These are phyloP conservation scores for Thielaviopsis populi DNA, from an alignment of 2,329 filamentous ascomycete genomes.

Conservation along the genomic window DNA sequence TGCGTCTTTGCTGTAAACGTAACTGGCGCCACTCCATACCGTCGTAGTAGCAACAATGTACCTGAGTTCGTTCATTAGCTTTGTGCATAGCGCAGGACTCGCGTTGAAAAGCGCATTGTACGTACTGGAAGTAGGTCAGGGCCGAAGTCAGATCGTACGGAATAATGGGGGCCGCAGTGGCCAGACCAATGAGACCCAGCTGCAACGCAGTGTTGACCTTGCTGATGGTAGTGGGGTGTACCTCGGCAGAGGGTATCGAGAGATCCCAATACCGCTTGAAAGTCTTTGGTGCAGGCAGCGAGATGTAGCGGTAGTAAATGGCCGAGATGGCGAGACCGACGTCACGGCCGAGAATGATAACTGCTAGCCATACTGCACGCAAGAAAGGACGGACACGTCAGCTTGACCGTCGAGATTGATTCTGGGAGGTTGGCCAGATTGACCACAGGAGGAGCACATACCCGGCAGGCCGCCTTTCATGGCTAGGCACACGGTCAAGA, in stretches of 20 bases:
- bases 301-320: constrained; percentile 93
- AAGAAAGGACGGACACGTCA: background rate
- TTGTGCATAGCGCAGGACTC: background rate
- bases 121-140: constrained; percentile 50
- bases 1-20: constrained; percentile 78
- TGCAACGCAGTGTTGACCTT: constrained; percentile 93
- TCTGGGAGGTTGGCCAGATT: background rate
- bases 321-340: constrained; percentile 69
- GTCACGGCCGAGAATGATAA: constrained; percentile 82
- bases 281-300: constrained; percentile 82
- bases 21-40: constrained; percentile 84
- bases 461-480: constrained; percentile 67
- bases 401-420: background rate
- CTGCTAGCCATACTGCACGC: constrained; percentile 60
- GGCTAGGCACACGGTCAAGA: constrained; percentile 72
- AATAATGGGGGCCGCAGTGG: constrained; percentile 65
- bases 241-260: constrained; percentile 72
- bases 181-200: constrained; percentile 68
- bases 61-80: constrained; percentile 30
- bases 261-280: constrained; percentile 95
- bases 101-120: constrained; percentile 17
- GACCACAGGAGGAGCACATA: constrained; percentile 28
- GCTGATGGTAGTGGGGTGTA: constrained; percentile 67
- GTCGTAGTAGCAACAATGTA: constrained; percentile 81
- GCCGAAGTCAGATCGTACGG: constrained; percentile 39